Evolutionary conservation across 2,329 filamentous ascomycete genomes (phyloP), one percentile per base, ranked within the genome.

Genomic region (Emydomyces testavorans): DNA sequence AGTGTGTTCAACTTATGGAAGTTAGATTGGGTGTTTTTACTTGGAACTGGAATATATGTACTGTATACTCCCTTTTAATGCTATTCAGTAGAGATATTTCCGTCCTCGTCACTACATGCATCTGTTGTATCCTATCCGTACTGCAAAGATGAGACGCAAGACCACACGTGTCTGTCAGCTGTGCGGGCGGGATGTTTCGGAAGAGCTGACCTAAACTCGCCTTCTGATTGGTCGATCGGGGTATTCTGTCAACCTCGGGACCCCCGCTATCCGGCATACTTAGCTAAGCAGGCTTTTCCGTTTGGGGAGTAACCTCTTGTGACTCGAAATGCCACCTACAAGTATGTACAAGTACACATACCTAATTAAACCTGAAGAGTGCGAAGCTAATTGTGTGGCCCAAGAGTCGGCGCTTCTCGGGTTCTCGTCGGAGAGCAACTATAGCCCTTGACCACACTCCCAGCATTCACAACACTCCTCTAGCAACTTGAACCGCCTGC

Each of bases 121-220:
- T 23, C 5, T 2, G 4, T 11, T 29, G 23, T 41, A 7, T 24
- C 21, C 2, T 13, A n/a, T n/a, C n/a, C n/a, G n/a, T n/a, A n/a
- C n/a, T n/a, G n/a, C n/a, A n/a, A n/a, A 18, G 43, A 46, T 24
- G 23, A 29, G 15, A n/a, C n/a, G n/a, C n/a, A n/a, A n/a, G n/a
- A n/a, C n/a, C n/a, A n/a, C 49, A 51, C 49, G 49, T 52, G 50
- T 18, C 8, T 36, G 6, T 28, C 31, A 50, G 56, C 57, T 52
- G 55, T 60, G 46, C 34, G 10, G 24, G 38, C 46, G 46, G 46
- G 46, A 29, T 35, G n/a, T 48, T 56, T 57, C 62, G 62, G 60
- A 59, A 57, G n/a, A 58, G 64, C 60, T 66, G 63, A 65, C 62
- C 57, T 58, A 60, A 65, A 50, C 49, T 28, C 44, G 13, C 3